Evolutionary conservation across 768 basidiomycete genomes (phyloP).

Genomic region (Polyporus arcularius): DNA sequence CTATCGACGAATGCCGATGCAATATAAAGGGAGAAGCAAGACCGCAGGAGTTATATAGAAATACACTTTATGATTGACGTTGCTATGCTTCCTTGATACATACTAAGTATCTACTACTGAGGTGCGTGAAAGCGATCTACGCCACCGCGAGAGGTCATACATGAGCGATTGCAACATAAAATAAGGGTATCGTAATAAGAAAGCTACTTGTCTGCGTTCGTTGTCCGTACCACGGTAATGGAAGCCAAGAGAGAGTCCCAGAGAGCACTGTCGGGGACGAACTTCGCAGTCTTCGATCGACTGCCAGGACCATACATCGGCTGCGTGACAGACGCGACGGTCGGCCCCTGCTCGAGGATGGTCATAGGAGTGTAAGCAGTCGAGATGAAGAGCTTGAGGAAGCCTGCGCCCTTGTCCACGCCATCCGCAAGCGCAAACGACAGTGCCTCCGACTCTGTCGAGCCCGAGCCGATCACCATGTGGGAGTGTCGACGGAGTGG

Average conservation of each 20-base stretch:
- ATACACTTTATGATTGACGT: no score
- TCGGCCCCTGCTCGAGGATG: constrained; percentile 47
- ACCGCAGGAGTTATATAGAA: no score
- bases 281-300: constrained; percentile 4
- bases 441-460: constrained; percentile 47
- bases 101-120: no score
- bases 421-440: constrained; percentile 43
- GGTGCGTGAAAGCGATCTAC: no score
- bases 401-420: constrained; percentile 45
- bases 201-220: no score
- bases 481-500: constrained; percentile 48
- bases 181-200: no score
- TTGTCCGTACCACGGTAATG: constrained; percentile 28
- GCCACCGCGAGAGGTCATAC: no score
- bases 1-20: no score
- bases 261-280: constrained; percentile 15
- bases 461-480: constrained; percentile 43
- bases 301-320: neutral
- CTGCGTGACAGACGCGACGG: constrained; percentile 2
- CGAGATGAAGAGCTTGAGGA: constrained; percentile 60
- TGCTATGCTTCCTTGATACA: no score
- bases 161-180: no score
- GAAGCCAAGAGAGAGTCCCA: constrained; percentile 35
- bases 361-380: constrained; percentile 50
- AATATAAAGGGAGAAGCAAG: no score